Conservation (phyloP, 306 rosid species). For the Erythrophleum fordii region DNA sequence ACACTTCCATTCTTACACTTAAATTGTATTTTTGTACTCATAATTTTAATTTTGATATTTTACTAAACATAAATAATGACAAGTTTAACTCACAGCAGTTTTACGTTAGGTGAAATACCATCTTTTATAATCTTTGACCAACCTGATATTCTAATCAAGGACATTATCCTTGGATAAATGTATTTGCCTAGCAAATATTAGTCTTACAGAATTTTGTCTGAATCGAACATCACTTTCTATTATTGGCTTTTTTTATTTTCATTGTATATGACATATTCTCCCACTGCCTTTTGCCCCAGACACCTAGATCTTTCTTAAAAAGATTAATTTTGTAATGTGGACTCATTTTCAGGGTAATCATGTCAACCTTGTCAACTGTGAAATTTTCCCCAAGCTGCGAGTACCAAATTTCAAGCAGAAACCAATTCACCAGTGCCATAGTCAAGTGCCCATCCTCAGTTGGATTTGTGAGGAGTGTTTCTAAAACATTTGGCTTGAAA, state of each 20-base stretch:
- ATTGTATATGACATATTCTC: neutral
- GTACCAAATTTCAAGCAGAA: slow-evolving; percentile 44
- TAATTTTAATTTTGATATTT: neutral
- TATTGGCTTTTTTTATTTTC: neutral
- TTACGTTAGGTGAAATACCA: neutral
- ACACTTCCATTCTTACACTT: neutral
- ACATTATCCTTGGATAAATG: slow-evolving; percentile 13
- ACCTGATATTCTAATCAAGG: neutral
- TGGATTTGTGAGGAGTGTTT: slow-evolving; percentile 55
- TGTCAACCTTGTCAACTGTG: slow-evolving; percentile 66
- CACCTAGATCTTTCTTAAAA: slow-evolving; percentile 3
- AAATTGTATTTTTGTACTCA: neutral
- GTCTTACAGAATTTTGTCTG: neutral
- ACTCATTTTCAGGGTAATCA: slow-evolving; percentile 51
- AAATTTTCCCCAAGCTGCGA: slow-evolving; percentile 48
- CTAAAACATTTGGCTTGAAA: slow-evolving; percentile 65
- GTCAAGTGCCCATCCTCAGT: slow-evolving; percentile 56
- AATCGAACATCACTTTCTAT: slow-evolving; percentile 14
- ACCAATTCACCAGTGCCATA: slow-evolving; percentile 33
- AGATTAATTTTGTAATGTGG: slow-evolving; percentile 30
- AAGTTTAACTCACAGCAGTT: neutral
- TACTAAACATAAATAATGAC: neutral
- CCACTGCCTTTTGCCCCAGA: neutral
- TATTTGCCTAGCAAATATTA: slow-evolving; percentile 11
- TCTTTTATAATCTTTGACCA: neutral